A percentile compares a stretch with the other conserved stretches of the same genome.
Conservation (phyloP, 2,329 filamentous ascomycete species). For the Raffaelea ambrosiae region DNA sequence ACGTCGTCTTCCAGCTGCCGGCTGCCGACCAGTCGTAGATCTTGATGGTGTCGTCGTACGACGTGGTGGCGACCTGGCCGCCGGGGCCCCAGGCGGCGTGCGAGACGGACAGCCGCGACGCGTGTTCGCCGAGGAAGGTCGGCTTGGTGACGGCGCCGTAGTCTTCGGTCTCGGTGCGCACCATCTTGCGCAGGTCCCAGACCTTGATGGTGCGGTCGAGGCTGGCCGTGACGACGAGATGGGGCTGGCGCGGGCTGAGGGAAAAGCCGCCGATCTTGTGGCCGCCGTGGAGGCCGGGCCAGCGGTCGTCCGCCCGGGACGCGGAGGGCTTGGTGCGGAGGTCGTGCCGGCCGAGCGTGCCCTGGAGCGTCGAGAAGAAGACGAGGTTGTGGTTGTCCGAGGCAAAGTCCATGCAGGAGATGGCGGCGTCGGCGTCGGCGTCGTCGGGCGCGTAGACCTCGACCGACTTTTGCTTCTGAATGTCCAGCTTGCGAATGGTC, state of each 20-base stretch:
- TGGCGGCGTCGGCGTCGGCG: slow-evolving; percentile 53
- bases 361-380: slow-evolving; percentile 81
- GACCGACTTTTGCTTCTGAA: slow-evolving; percentile 68
- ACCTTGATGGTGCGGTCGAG: slow-evolving; percentile 83
- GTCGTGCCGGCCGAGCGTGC: slow-evolving; percentile 74
- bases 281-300: slow-evolving; percentile 58
- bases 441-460: slow-evolving; percentile 74
- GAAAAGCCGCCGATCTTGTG: slow-evolving; percentile 96
- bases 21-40: slow-evolving; percentile 71
- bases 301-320: slow-evolving; percentile 48
- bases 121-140: slow-evolving; percentile 68
- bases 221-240: slow-evolving; percentile 81
- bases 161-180: slow-evolving; percentile 43
- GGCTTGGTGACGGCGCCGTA: slow-evolving; percentile 38
- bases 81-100: slow-evolving; percentile 83
- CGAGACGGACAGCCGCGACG: slow-evolving; percentile 76
- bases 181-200: slow-evolving; percentile 83
- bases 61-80: slow-evolving; percentile 82
- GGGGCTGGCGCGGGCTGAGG: slow-evolving; percentile 68
- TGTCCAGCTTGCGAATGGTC: slow-evolving; percentile 77
- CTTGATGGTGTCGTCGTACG: slow-evolving; percentile 92
- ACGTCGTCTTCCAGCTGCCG: slow-evolving; percentile 46
- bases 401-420: slow-evolving; percentile 79
- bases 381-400: slow-evolving; percentile 61
- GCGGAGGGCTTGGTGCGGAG: slow-evolving; percentile 46